These are phyloP conservation scores for Colletotrichum magnum DNA, from an alignment of 2,329 filamentous ascomycete species.

Conservation along the genomic window DNA sequence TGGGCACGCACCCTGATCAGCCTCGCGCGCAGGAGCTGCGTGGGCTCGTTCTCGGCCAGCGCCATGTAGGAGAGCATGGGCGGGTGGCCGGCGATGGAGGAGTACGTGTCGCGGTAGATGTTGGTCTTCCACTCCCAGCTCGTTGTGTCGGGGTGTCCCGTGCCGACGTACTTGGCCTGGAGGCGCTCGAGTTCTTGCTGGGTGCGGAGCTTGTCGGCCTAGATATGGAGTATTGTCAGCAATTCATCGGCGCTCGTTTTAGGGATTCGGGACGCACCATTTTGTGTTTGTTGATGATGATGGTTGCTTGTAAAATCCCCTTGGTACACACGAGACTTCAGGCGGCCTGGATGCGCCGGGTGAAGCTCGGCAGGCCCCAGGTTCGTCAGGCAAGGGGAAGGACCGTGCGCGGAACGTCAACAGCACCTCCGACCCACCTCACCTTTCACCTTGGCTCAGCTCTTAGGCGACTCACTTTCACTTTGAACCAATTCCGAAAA, in stretches of 20 bases:
- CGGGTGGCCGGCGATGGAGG: slow-evolving; percentile 90
- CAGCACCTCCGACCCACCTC: not conserved
- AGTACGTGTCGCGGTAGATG: slow-evolving; percentile 92
- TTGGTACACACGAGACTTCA: not conserved
- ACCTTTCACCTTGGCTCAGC: slow-evolving; percentile 11
- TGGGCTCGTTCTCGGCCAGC: slow-evolving; percentile 87
- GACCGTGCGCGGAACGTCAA: slow-evolving; percentile 7
- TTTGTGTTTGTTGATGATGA: slow-evolving; percentile 5
- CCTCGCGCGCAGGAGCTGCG: slow-evolving; percentile 82
- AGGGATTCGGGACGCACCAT: slow-evolving; percentile 19
- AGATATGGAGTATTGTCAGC: slow-evolving; percentile 6
- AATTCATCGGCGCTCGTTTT: no score
- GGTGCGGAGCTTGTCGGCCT: slow-evolving; percentile 98
- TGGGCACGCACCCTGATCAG: slow-evolving; percentile 77
- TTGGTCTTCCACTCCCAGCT: slow-evolving; percentile 98
- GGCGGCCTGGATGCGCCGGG: slow-evolving; percentile 30
- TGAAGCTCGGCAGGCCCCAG: slow-evolving; percentile 30
- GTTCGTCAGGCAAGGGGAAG: slow-evolving; percentile 5
- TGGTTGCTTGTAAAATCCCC: not conserved
- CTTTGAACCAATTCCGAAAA: no score
- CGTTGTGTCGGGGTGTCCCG: slow-evolving; percentile 95
- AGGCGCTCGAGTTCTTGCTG: slow-evolving; percentile 98
- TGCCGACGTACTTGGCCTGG: slow-evolving; percentile 95
- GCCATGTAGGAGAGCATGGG: slow-evolving; percentile 90
- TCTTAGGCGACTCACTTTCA: not conserved